Base-by-base conservation (phyloP, 352 stramenopile genomes). In the Pythium folliculosum region DNA sequence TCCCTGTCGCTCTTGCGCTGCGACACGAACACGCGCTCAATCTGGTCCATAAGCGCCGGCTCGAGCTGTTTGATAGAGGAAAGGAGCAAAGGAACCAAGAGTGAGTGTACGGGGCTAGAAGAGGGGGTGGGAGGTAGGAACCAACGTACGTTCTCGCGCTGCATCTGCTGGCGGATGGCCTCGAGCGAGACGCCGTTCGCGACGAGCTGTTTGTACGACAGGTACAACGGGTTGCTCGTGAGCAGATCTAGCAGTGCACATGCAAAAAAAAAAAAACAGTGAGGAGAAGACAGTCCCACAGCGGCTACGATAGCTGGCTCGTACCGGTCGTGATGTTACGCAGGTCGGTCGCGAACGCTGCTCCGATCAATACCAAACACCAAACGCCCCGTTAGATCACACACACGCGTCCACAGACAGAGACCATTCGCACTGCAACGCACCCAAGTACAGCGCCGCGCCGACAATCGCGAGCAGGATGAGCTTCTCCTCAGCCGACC, bases 121-220 rank as follows among this genome's bases (percentile, higher is more conserved):
- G 47, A 56, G 23, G 43, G 51, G 38, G 1, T 7, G 9, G n/a
- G 32, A 59, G 25, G 25, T 57, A 19, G 16, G n/a, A 55, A 40
- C 5, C 21, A 10, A 65, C 66, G 52, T 68, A 91, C 81, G 23
- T 92, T 80, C 38, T 92, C 82, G 9, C 83, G 82, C 52, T 91
- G 80, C 43, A 92, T 77, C 47, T 88, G 86, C 63, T 91, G 82
- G 40, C 81, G 76, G 47, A 94, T 88, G 5, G 81, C 77, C 3
- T 86, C 76, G 30, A 94, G 63, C 14, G 86, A 71, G 17, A 90
- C 76, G 3, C 86, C 86, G 35, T 85, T 81, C 5, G 71, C 55
- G 40, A 92, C 55, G 7, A 94, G 70, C 49, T 91, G 75, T 30
- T 89, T 71, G 63, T 92, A 90, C 40, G 73, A 86, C 43, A 81